phyloP scores from a whole-genome alignment of 768 basidiomycete species.

The Tulasnella sp. region DNA sequence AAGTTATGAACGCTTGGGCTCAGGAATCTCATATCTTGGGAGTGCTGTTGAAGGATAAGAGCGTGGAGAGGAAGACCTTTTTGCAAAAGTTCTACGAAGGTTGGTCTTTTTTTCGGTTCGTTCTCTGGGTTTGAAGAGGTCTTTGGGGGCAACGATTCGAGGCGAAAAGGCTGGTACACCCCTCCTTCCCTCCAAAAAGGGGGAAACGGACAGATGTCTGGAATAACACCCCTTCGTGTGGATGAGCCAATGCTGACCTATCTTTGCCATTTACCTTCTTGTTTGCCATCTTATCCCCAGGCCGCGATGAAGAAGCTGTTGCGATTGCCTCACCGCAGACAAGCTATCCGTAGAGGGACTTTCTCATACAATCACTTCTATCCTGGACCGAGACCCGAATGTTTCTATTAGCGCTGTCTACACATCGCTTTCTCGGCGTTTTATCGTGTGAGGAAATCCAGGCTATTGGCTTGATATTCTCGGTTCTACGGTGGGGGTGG shows the following conservation, averaged over 20 bases:
- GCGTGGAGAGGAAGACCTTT: conserved; percentile 50
- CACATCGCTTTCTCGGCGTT: no score
- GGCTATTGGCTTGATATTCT: no score
- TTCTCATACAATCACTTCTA: background rate
- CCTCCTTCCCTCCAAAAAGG: no score
- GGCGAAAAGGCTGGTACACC: no score
- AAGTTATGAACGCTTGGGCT: conserved; percentile 92
- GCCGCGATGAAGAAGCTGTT: conserved; percentile 66
- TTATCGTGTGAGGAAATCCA: no score
- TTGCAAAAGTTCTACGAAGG: conserved; percentile 81
- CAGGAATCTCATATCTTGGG: conserved; percentile 74
- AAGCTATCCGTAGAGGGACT: conserved; percentile 5
- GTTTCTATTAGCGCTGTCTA: conserved; percentile 38
- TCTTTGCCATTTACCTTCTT: no score
- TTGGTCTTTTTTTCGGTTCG: conserved; percentile 40
- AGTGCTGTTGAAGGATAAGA: conserved; percentile 47
- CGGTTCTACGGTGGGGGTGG: no score
- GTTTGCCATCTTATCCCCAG: conserved; percentile 32
- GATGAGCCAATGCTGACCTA: no score
- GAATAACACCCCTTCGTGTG: no score
- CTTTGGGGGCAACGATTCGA: no score
- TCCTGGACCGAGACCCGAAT: conserved; percentile 35
- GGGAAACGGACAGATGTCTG: no score
- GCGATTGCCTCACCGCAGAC: conserved; percentile 42
- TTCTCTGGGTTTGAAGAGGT: no score